Evolutionary conservation across 2,329 filamentous ascomycete species (phyloP).

Genomic region (Bertia moriformis): DNA sequence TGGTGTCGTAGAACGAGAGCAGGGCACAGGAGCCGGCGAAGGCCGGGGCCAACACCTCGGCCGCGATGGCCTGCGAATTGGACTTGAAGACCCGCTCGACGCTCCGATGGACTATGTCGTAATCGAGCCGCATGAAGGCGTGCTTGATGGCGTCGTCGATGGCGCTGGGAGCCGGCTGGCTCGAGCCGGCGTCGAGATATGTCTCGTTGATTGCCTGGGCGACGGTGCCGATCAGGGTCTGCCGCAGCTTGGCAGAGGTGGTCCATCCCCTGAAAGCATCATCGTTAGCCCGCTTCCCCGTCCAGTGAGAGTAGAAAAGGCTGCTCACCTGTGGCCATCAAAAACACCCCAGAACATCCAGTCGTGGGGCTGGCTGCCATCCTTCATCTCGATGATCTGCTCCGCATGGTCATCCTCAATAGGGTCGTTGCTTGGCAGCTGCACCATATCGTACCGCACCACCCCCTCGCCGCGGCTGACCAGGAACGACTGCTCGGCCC

Average conservation of each 20-base stretch:
- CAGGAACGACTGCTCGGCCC: constrained; percentile 80
- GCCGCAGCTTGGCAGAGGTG: constrained; percentile 86
- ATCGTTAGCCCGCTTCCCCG: neutral
- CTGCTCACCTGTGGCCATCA: constrained; percentile 76
- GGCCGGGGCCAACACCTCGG: constrained; percentile 80
- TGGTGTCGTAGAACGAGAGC: constrained; percentile 87
- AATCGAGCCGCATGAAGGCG: constrained; percentile 74
- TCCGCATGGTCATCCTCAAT: constrained; percentile 98
- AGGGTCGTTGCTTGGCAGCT: constrained; percentile 89
- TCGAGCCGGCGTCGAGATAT: constrained; percentile 59
- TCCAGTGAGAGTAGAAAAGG: neutral
- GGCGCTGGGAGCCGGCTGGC: constrained; percentile 50
- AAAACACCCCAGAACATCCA: constrained; percentile 99
- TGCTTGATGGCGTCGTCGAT: constrained; percentile 86
- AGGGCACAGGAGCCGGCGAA: constrained; percentile 94
- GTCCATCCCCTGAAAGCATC: constrained; percentile 67
- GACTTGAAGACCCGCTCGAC: constrained; percentile 82
- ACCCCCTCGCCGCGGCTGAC: constrained; percentile 83
- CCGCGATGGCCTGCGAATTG: constrained; percentile 78
- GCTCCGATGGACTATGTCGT: constrained; percentile 89
- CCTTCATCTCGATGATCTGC: constrained; percentile 83
- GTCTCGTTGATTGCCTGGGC: constrained; percentile 84
- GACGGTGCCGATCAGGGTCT: constrained; percentile 82
- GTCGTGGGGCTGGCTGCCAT: constrained; percentile 48
- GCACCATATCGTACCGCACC: constrained; percentile 84